Conservation (phyloP, 2,329 filamentous ascomycete species). For the Pyricularia sp. region DNA sequence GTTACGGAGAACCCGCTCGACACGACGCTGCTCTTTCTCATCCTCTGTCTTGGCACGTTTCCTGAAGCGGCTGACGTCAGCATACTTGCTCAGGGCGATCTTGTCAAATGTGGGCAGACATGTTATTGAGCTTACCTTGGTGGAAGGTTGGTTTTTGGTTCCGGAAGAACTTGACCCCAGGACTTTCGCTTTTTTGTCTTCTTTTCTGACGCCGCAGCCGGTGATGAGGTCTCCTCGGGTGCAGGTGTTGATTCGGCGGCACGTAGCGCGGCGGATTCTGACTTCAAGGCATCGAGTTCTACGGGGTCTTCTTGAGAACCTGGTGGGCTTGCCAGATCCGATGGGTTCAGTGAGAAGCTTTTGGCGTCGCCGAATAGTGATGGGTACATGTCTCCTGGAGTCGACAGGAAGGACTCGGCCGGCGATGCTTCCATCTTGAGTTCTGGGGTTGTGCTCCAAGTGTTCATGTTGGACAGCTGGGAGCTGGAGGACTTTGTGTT, state of each 20-base stretch:
- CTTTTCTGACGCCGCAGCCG: constrained; percentile 50
- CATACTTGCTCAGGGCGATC: not conserved
- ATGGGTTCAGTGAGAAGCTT: constrained; percentile 30
- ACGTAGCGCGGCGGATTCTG: constrained; percentile 7
- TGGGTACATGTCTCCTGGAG: constrained; percentile 37
- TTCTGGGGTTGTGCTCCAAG: constrained; percentile 28
- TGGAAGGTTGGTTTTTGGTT: constrained; percentile 92
- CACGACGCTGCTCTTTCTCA: constrained; percentile 95
- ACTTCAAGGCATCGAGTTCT: constrained; percentile 13
- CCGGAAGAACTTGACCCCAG: constrained; percentile 94
- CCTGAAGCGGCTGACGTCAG: constrained; percentile 27
- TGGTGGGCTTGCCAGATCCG: constrained; percentile 40
- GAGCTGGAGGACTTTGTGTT: constrained; percentile 6
- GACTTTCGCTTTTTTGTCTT: constrained; percentile 90
- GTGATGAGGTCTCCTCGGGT: constrained; percentile 13
- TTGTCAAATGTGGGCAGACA: not conserved
- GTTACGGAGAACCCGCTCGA: constrained; percentile 94
- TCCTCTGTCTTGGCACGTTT: constrained; percentile 99
- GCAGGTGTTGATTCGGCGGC: constrained; percentile 7
- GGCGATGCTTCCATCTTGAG: constrained; percentile 46
- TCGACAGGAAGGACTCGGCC: constrained; percentile 43
- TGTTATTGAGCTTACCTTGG: constrained; percentile 60
- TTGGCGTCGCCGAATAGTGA: constrained; percentile 33
- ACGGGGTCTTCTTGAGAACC: constrained; percentile 23
- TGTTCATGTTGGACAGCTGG: constrained; percentile 24